These are phyloP conservation scores for Lactarius hengduanensis DNA, from an alignment of 768 basidiomycete species.

Conservation along the genomic window DNA sequence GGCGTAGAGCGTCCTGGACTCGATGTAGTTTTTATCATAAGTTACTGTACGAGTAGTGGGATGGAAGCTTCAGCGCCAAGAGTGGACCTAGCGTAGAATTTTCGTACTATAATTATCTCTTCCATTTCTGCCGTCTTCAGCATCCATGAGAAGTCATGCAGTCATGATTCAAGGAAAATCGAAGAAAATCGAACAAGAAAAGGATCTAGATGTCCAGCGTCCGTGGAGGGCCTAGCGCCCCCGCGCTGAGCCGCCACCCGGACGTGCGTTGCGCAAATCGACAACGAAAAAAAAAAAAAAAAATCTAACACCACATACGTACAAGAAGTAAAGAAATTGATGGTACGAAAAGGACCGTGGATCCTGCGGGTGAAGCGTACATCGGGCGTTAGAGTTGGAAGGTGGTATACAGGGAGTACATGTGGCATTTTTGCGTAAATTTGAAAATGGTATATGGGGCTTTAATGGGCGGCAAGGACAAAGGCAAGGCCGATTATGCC, in stretches of 20 bases:
- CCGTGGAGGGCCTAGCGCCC: neutral
- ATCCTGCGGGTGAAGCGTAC: neutral
- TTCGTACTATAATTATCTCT: no score
- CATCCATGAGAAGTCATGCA: no score
- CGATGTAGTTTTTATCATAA: no score
- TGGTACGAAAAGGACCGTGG: neutral
- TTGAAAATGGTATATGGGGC: neutral
- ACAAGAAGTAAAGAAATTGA: neutral
- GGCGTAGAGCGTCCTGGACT: no score
- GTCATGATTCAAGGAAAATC: no score
- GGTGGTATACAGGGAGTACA: slow-evolving; percentile 11
- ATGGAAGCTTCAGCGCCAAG: no score
- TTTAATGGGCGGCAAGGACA: slow-evolving; percentile 14
- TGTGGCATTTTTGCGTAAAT: neutral
- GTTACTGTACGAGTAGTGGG: no score
- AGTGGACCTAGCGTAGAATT: no score
- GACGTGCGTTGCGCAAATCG: neutral
- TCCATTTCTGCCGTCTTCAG: no score
- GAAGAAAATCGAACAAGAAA: neutral
- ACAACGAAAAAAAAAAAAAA: neutral
- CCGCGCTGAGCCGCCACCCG: slow-evolving; percentile 1
- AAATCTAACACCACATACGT: neutral
- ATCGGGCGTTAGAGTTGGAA: slow-evolving; percentile 3
- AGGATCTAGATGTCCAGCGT: neutral
- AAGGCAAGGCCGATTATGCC: slow-evolving; percentile 8